A percentile compares a stretch with the other conserved stretches of the same genome.
These are phyloP conservation scores for Gossypium raimondii DNA, from an alignment of 345 rosid genomes.

Conservation along the genomic window DNA sequence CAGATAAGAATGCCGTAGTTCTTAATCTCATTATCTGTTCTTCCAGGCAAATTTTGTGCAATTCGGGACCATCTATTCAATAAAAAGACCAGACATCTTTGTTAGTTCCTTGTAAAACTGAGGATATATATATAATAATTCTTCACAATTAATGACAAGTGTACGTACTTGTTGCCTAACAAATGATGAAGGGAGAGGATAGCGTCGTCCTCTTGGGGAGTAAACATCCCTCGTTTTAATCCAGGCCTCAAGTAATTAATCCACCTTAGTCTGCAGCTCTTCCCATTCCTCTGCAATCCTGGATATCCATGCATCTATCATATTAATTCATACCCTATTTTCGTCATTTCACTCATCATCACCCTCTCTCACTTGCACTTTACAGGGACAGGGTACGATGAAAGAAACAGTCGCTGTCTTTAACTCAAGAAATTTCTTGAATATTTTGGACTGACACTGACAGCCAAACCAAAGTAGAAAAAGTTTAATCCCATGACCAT, in stretches of 20 bases:
- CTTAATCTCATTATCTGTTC: constrained; percentile 92
- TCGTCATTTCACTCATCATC: constrained; percentile 17
- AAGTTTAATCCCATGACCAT: not conserved
- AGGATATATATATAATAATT: too few relatives aligned
- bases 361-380: not conserved
- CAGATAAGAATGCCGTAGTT: constrained; percentile 82
- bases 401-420: not conserved
- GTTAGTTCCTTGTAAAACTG: too few relatives aligned
- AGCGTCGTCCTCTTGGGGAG: constrained; percentile 60
- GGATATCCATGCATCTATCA: constrained; percentile 4
- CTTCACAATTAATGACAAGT: too few relatives aligned
- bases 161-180: constrained; percentile 79
- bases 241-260: constrained; percentile 53
- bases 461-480: not conserved
- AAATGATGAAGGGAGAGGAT: constrained; percentile 59
- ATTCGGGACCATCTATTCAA: constrained; percentile 75
- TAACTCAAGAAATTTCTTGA: not conserved
- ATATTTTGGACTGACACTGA: not conserved
- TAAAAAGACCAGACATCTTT: not conserved
- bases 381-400: not conserved
- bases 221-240: constrained; percentile 60
- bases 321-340: constrained; percentile 12
- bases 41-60: constrained; percentile 77
- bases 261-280: constrained; percentile 65
- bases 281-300: constrained; percentile 88